Percentiles rank a stretch among this genome's conserved stretches.
phyloP scores from a whole-genome alignment of 2,329 filamentous ascomycete genomes.

The Acrodontium crateriforme region DNA sequence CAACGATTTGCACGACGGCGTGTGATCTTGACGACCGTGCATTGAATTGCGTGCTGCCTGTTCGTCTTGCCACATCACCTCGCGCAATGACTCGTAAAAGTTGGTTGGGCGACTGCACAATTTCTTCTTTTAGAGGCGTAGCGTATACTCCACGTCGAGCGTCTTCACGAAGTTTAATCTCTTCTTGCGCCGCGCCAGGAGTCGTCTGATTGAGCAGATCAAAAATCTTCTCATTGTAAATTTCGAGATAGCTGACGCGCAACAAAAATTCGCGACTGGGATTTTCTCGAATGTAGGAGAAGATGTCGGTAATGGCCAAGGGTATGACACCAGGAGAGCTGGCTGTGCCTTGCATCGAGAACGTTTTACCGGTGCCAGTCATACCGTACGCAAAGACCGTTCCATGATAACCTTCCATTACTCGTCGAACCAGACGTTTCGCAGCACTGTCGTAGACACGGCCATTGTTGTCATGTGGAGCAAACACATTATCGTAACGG shows the following conservation, averaged over 20 bases:
- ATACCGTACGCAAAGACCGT: conserved; percentile 98
- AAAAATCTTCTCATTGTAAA: conserved; percentile 96
- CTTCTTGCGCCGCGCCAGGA: conserved; percentile 52
- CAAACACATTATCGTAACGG: conserved; percentile 93
- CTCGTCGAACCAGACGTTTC: conserved; percentile 82
- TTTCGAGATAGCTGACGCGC: conserved; percentile 94
- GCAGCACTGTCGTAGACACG: conserved; percentile 89
- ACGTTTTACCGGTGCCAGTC: conserved; percentile 97
- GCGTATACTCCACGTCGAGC: conserved; percentile 94
- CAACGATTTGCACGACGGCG: conserved; percentile 95
- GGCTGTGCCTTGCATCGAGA: conserved; percentile 97
- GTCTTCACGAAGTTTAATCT: conserved; percentile 95
- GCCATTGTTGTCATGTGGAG: conserved; percentile 83
- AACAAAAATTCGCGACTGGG: conserved; percentile 87
- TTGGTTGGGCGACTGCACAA: conserved; percentile 94
- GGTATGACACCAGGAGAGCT: conserved; percentile 93
- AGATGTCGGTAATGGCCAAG: conserved; percentile 94
- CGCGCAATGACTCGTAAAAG: conserved; percentile 86
- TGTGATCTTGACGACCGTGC: conserved; percentile 93
- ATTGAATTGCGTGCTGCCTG: conserved; percentile 94
- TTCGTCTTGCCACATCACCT: conserved; percentile 79
- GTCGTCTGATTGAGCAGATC: conserved; percentile 68
- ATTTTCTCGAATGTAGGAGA: conserved; percentile 96
- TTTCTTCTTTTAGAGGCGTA: conserved; percentile 91
- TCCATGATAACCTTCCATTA: conserved; percentile 98